Evolutionary conservation across 257 asterid species (phyloP).

Genomic region (Solanum chaucha): DNA sequence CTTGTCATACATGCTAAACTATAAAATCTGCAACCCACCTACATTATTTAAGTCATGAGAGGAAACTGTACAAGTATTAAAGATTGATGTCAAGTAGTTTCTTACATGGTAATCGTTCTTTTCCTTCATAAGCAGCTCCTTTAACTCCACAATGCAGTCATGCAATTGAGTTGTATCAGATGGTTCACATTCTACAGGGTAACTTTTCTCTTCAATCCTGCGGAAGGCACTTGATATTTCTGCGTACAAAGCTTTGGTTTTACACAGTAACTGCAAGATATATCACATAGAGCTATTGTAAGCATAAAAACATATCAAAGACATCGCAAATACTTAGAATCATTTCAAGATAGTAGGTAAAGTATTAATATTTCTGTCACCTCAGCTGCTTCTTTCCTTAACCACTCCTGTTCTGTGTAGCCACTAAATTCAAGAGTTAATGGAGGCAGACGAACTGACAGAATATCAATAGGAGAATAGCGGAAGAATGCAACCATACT

Average conservation of each 20-base stretch:
- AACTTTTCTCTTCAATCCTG: conserved; percentile 36
- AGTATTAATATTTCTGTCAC: conserved; percentile 18
- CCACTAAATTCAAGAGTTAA: conserved; percentile 61
- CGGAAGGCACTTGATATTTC: conserved; percentile 54
- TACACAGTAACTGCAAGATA: conserved; percentile 53
- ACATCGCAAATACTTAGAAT: neutral
- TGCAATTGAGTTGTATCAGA: conserved; percentile 44
- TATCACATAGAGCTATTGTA: neutral
- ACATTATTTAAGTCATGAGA: neutral
- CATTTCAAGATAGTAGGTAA: neutral
- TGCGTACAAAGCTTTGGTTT: conserved; percentile 51
- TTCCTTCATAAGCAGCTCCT: conserved; percentile 47
- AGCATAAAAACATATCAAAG: neutral
- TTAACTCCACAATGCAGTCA: conserved; percentile 40
- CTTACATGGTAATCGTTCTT: conserved; percentile 46
- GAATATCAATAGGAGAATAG: conserved; percentile 74
- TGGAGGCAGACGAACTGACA: conserved; percentile 77
- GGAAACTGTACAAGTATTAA: neutral
- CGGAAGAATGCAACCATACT: conserved; percentile 86
- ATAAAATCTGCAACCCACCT: neutral
- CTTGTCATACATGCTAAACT: neutral
- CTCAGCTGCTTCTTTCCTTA: conserved; percentile 63
- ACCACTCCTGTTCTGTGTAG: conserved; percentile 53
- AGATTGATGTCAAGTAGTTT: neutral
- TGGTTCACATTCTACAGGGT: conserved; percentile 32